Evolutionary conservation across 1,139 yeast genomes (phyloP), one percentile per base, ranked within the genome.

Genomic region (Zygosaccharomyces pseudobailii): DNA sequence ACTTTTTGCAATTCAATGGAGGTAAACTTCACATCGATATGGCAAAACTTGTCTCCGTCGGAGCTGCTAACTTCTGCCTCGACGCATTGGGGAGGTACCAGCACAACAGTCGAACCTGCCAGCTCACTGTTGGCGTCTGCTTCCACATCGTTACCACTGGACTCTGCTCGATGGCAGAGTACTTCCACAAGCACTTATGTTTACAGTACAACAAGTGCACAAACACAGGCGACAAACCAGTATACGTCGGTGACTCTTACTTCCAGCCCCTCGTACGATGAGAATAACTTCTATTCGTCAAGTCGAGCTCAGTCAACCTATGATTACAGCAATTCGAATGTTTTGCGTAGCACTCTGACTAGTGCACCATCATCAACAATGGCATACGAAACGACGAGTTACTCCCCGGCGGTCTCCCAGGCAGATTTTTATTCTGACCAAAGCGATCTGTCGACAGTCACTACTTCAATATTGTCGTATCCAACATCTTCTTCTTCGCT

Each of bases 31-130:
- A 23, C 24, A 6, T 21, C 34, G 25, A 28, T 22, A 28, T 38
- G 41, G 41, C 22, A 38, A 23, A 10, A 22, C 22, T 38, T 34
- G 34, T 38, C 40, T 21, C 40, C 41, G 28, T 27, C 41, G 34
- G 41, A 27, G 33, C 21, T 28, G 33, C 41, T 38, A 10, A 8
- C 23, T 38, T 38, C 33, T 17, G 21, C 38, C 10, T 35, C 38
- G 6, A 25, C 33, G 7, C 33, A 4, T 10, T 30, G 33, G 33
- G 33, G 33, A 3, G 13, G 19, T 30, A 30, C 33, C 19, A 30
- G 33, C 33, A n/a, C 33, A 30, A 19, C 13, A 6, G 17, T 9
- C 19, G 19, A 6, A n/a, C 19, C 33, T 7, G 13, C 19, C 6
- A 30, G 19, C 13, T 9, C 33, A 30, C 3, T 30, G 19, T 9